phyloP scores from a whole-genome alignment of 2,329 filamentous ascomycete genomes.

The Microascus cirrosus region DNA sequence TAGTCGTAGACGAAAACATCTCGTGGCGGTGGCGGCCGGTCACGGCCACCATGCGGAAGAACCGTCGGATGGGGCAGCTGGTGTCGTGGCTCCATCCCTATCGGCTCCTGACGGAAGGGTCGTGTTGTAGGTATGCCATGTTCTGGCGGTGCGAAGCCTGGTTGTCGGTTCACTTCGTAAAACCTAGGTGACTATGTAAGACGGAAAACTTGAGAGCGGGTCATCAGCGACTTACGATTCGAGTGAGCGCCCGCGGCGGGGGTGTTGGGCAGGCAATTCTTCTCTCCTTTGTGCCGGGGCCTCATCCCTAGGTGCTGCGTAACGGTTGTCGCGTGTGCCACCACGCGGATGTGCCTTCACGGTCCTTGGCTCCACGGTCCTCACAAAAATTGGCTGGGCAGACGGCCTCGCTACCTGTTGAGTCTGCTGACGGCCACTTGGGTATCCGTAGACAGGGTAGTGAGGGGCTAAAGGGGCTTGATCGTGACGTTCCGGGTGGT shows the following conservation, averaged over 20 bases:
- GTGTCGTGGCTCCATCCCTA: background rate
- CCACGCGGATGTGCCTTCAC: background rate
- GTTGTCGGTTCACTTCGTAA: background rate
- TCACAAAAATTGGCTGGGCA: slow-evolving; percentile 1
- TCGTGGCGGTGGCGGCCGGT: background rate
- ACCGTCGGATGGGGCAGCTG: background rate
- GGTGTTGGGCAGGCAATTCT: background rate
- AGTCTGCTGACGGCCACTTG: background rate
- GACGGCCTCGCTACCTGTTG: background rate
- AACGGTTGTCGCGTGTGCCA: background rate
- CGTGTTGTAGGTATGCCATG: background rate
- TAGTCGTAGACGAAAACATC: background rate
- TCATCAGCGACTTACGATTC: background rate
- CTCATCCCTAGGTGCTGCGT: background rate
- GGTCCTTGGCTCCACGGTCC: background rate
- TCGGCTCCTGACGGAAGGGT: background rate
- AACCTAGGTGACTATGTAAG: background rate
- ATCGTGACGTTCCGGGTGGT: background rate
- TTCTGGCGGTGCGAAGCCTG: background rate
- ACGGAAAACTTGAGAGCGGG: background rate
- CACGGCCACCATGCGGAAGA: background rate
- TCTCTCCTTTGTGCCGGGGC: background rate
- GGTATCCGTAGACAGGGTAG: background rate
- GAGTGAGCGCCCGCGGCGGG: background rate
- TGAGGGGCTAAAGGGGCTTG: background rate